Evolutionary conservation across 176 grass and related monocot species (phyloP).

Genomic region (barley (Hordeum vulgare)): DNA sequence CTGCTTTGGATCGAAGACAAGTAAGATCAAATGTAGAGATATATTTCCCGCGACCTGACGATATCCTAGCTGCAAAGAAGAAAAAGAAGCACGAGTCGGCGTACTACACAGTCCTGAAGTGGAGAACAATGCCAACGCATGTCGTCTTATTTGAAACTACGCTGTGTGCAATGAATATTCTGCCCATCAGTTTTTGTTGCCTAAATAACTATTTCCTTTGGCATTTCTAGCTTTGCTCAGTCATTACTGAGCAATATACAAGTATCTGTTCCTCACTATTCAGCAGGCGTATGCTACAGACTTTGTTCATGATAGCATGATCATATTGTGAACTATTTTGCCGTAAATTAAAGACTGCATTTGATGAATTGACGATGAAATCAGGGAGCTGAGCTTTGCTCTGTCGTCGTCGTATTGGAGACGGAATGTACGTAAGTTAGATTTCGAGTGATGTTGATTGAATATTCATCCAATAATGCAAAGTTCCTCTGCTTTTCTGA

Average conservation of each 20-base stretch:
- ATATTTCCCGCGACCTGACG: neutral
- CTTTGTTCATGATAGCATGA: neutral
- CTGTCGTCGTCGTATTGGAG: neutral
- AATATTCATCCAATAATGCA: neutral
- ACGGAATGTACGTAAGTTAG: neutral
- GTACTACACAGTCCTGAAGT: neutral
- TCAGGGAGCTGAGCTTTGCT: neutral
- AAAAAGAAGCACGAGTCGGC: neutral
- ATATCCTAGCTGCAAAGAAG: neutral
- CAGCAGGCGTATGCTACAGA: too few relatives aligned
- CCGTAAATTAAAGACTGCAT: neutral
- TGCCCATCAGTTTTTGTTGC: neutral
- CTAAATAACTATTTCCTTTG: too few relatives aligned
- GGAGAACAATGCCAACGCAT: neutral
- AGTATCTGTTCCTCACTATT: too few relatives aligned
- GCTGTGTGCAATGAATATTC: neutral
- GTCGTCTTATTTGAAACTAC: neutral
- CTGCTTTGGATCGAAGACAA: neutral
- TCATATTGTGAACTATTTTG: neutral
- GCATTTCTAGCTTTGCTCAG: too few relatives aligned
- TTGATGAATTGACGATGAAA: neutral
- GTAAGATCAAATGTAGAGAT: neutral
- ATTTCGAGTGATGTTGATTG: neutral
- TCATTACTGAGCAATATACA: too few relatives aligned
- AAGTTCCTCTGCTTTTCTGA: too few relatives aligned